Base-by-base conservation (phyloP, 345 rosid genomes). In the Salix purpurea region DNA sequence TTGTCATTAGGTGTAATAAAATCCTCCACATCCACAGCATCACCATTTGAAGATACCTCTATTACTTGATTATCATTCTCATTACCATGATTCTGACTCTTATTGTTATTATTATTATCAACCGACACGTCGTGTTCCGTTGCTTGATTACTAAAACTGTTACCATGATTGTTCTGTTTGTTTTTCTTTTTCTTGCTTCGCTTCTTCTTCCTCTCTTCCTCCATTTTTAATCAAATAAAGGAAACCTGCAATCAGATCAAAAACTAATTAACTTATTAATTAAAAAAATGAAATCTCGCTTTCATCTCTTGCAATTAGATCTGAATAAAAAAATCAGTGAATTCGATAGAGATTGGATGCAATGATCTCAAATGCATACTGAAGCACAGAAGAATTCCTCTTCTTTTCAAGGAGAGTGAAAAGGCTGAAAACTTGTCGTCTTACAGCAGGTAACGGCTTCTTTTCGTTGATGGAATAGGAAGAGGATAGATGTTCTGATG, bases 121-220 rank as follows among this genome's bases (percentile, higher is more conserved):
- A 65, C 14, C 21, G 73, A 21, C 52, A 48, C 75, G 28, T 77
- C 87, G 32, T 84, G 88, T 40, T 58, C 81, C 39, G 81, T 79
- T 56, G 79, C 74, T 36, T 84, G 82, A 52, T 52, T 52, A 52
- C 21, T 52, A 19, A 6, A 18, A 7, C 8, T 19, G n/a, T 42
- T 11, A 42, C 14, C 46, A 42, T 42, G 46, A 11, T 52, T 19
- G 40, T 46, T 77, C 82, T 83, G 85, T 76, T 86, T 84, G 77
- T 85, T 89, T 76, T 91, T 91, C 88, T 86, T 91, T 11, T 89
- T 91, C 84, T 89, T 91, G 77, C 83, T 91, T 62, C 88, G 73
- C 84, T 84, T 91, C 74, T 88, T 89, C 85, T 84, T 91, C 89
- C 84, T 91, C 21, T 86, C 91, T 6, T 86, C 91, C 67, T 91